These are phyloP conservation scores for Serendipita vermifera DNA, from an alignment of 768 basidiomycete genomes.

Conservation along the genomic window DNA sequence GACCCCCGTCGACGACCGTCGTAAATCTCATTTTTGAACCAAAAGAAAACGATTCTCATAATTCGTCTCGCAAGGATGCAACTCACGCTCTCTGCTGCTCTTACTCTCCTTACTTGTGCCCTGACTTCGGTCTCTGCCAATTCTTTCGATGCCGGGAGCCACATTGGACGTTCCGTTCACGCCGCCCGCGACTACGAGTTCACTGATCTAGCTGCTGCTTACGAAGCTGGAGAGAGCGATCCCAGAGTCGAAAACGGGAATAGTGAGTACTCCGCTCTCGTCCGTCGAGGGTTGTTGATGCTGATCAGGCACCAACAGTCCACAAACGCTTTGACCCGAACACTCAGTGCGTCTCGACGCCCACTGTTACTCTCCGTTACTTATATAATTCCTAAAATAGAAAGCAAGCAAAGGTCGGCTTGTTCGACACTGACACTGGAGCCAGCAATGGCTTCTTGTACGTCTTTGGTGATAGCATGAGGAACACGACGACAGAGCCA, in stretches of 20 bases:
- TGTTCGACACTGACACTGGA: not conserved
- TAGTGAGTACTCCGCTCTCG: no score
- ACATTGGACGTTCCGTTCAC: no score
- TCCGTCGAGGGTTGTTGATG: no score
- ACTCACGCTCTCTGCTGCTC: not conserved
- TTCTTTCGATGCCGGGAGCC: not conserved
- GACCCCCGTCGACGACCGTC: no score
- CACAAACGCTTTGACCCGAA: not conserved
- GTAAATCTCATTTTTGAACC: no score
- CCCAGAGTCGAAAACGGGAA: no score
- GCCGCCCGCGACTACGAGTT: not conserved
- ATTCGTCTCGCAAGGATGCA: no score
- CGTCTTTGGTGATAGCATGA: not conserved
- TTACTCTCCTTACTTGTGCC: constrained; percentile 4
- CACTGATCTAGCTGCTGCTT: not conserved
- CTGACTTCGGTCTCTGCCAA: not conserved
- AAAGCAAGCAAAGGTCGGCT: not conserved
- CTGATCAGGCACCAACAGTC: no score
- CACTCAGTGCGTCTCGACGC: not conserved
- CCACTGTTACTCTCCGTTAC: no score
- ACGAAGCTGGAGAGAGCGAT: not conserved
- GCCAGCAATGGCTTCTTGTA: not conserved
- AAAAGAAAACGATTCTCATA: no score
- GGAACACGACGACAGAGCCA: not conserved
- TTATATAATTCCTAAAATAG: no score